These are phyloP conservation scores for Chlorella sp. DNA, from an alignment of 139 green algal genomes.

Conservation along the genomic window DNA sequence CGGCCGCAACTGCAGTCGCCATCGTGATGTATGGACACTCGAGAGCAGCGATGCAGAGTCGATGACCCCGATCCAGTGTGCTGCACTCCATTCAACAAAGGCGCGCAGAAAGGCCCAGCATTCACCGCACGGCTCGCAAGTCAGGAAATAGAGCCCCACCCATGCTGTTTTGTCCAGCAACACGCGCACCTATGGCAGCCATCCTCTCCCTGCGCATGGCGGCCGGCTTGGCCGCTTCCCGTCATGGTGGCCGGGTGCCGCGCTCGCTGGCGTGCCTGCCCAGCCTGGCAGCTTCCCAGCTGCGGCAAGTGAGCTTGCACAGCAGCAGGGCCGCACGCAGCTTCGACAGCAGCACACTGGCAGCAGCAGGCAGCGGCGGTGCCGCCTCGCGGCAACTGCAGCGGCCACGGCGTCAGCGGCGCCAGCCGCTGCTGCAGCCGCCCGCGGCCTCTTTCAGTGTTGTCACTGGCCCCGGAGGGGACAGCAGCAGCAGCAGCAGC, in stretches of 20 bases:
- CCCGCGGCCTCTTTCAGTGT: constrained; percentile 25
- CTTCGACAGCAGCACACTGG: neutral
- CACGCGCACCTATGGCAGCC: neutral
- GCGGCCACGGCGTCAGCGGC: neutral
- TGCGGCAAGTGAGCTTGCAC: neutral
- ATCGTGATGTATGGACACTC: neutral
- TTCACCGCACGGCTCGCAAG: too few species aligned
- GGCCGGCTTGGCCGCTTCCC: neutral
- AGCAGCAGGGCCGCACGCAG: neutral
- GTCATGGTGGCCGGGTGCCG: neutral
- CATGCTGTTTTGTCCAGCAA: too few species aligned
- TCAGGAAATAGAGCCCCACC: too few species aligned
- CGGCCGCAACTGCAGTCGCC: neutral
- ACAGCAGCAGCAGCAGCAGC: neutral
- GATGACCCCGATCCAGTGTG: too few species aligned
- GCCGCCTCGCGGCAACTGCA: neutral
- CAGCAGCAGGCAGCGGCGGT: too few species aligned
- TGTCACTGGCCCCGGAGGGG: neutral
- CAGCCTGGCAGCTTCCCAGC: neutral
- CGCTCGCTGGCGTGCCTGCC: neutral
- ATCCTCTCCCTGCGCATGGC: neutral
- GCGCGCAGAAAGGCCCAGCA: too few species aligned
- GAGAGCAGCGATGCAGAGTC: neutral
- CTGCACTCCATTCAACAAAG: too few species aligned
- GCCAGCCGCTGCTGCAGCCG: neutral